Evolutionary conservation across 1,284 basidiomycete genomes (phyloP), one percentile per base, ranked within the genome.

Genomic region (Ceratorhiza oryzae-sativae): DNA sequence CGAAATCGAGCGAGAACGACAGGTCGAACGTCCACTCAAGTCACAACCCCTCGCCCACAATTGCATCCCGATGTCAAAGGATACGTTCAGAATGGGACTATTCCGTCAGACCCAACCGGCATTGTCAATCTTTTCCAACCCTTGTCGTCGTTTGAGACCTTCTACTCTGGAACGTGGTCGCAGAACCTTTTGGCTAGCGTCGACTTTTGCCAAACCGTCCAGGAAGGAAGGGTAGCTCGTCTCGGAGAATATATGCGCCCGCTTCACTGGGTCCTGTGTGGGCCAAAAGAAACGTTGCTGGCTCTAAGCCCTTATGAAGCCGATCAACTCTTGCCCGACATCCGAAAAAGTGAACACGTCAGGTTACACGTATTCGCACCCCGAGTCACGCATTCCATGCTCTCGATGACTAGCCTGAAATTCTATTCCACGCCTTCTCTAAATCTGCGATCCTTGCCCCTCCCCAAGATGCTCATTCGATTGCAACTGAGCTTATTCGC

Each of bases 241-340:
- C 25, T 53, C 12, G 20, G 15, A 32, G 45, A 63, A 12, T 72
- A 68, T 42, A 48, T 72, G 34, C 71, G 72, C 18, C 72, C 71
- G 2, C 27, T 73, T 9, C 62, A 72, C 53, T 86, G 85, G 85
- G 76, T 86, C 42, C n/a, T 51, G 3, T n/a, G 48, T 84, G 84
- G 84, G 76, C 84, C 8, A 15, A 12, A 60, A 20, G 71, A 70
- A 20, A 75, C 77, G 1, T 73, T 84, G 0, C 79, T 87, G 32
- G 73, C 82, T 18, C 60, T 85, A 59, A 86, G 86, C 73, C 84
- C 86, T 0, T 80, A 76, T 62, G 85, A 87, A 72, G 83, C 76
- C 49, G 80, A 86, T 58, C 65, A 72, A 48, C 77, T 86, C 30
- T 76, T 86, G 1, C 80, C 80, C 0, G 25, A 71, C 0, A 83